phyloP scores from a whole-genome alignment of 139 green algal species.

The Zygnema circumcarinatum region DNA sequence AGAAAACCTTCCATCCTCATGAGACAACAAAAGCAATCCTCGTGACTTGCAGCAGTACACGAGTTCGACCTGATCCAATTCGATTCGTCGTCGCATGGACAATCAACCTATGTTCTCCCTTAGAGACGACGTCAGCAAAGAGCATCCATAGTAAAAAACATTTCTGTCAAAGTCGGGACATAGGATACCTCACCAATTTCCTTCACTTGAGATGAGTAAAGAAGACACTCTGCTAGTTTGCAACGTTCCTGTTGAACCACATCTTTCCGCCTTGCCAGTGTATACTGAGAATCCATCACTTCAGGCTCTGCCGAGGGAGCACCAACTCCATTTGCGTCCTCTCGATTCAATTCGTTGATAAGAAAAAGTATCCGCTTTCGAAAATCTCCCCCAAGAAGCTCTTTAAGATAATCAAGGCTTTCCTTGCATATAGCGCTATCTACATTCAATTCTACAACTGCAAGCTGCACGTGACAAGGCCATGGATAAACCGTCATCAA shows the following conservation, averaged over 20 bases:
- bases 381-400: constrained; percentile 25
- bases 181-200: constrained; percentile 13
- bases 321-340: constrained; percentile 5
- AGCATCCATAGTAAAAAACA: too few species aligned
- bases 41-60: too few species aligned
- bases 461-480: constrained; percentile 27
- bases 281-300: constrained; percentile 44
- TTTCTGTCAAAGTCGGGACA: too few species aligned
- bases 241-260: constrained; percentile 44
- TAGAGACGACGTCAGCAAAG: too few species aligned
- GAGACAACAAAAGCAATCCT: too few species aligned
- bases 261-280: constrained; percentile 12
- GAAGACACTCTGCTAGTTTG: constrained; percentile 44
- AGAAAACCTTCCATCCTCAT: too few species aligned
- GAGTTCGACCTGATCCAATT: too few species aligned
- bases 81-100: too few species aligned
- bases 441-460: constrained; percentile 7
- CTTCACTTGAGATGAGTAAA: constrained; percentile 40
- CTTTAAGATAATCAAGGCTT: constrained; percentile 27
- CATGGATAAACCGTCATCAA: too few species aligned
- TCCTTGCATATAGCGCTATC: constrained; percentile 12
- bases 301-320: constrained; percentile 25
- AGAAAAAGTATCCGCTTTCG: constrained; percentile 35
- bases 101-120: too few species aligned
- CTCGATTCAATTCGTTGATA: constrained; percentile 47